phyloP scores from a whole-genome alignment of 2,329 filamentous ascomycete genomes.

The Tolypocladium guangdongense region DNA sequence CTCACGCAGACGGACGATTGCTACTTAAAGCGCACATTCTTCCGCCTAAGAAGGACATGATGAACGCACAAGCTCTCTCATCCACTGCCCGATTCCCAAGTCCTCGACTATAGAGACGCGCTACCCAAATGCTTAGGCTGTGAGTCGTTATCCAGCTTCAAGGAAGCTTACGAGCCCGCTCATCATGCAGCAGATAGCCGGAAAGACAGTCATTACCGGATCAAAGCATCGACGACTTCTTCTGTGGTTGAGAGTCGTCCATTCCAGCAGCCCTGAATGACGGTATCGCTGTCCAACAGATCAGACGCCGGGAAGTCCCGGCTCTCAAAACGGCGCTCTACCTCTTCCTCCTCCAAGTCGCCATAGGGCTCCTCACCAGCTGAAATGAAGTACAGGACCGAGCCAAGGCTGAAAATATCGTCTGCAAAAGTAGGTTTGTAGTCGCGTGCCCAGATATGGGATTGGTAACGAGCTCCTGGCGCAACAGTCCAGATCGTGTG shows the following conservation, averaged over 20 bases:
- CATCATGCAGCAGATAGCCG: no score
- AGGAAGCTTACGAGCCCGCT: no score
- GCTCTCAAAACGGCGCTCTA: constrained; percentile 1
- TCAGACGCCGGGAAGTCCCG: constrained; percentile 1
- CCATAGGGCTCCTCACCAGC: constrained; percentile 1
- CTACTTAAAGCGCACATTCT: no score
- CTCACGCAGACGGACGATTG: no score
- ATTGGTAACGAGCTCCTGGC: constrained; percentile 4
- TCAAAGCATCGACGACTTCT: constrained; percentile 1
- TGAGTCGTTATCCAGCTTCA: no score
- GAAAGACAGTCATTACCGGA: no score
- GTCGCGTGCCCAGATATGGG: neutral
- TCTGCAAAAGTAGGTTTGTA: constrained; percentile 3
- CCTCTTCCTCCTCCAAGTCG: constrained; percentile 3
- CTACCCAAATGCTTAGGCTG: no score
- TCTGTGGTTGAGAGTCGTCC: neutral
- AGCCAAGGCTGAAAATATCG: constrained; percentile 5
- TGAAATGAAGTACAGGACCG: constrained; percentile 4
- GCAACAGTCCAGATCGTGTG: constrained; percentile 1
- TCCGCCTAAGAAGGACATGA: no score
- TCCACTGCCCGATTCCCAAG: no score
- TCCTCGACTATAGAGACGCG: no score
- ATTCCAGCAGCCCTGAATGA: constrained; percentile 2
- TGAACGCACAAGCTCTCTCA: no score
- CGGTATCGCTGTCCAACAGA: neutral